Evolutionary conservation across 106 monocot genomes (phyloP).

Genomic region (Dendrobium chrysotoxum): DNA sequence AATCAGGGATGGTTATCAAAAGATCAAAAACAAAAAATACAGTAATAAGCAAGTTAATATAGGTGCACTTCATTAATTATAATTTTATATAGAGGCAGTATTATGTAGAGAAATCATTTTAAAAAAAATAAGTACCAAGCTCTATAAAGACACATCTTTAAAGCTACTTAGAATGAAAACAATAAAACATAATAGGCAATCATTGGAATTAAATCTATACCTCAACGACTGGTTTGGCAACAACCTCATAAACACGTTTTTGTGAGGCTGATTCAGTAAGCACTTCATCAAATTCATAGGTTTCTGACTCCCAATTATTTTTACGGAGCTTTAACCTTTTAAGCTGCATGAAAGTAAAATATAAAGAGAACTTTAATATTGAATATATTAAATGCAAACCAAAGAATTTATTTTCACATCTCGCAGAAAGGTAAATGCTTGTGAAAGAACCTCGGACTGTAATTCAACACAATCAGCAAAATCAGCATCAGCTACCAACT

Average conservation of each 20-base stretch:
- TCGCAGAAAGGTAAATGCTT: not conserved
- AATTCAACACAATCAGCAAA: constrained; percentile 98
- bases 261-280: constrained; percentile 92
- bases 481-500: constrained; percentile 84
- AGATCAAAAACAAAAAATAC: too few species aligned
- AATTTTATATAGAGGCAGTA: too few species aligned
- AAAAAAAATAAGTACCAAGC: not conserved
- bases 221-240: constrained; percentile 98
- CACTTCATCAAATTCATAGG: constrained; percentile 98
- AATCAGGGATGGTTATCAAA: too few species aligned
- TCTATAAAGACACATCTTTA: not conserved
- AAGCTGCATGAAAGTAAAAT: constrained; percentile 36
- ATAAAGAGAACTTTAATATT: not conserved
- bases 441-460: constrained; percentile 69
- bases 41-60: too few species aligned
- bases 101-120: too few species aligned
- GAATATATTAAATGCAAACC: not conserved
- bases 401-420: not conserved
- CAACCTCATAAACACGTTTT: constrained; percentile 96
- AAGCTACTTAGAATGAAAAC: not conserved
- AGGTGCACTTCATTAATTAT: too few species aligned
- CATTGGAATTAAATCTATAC: constrained; percentile 26
- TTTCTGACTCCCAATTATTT: constrained; percentile 98
- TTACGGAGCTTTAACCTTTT: constrained; percentile 96
- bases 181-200: not conserved